phyloP scores from a whole-genome alignment of 108 stramenopile genomes.

The Cyclotella kingstonii region DNA sequence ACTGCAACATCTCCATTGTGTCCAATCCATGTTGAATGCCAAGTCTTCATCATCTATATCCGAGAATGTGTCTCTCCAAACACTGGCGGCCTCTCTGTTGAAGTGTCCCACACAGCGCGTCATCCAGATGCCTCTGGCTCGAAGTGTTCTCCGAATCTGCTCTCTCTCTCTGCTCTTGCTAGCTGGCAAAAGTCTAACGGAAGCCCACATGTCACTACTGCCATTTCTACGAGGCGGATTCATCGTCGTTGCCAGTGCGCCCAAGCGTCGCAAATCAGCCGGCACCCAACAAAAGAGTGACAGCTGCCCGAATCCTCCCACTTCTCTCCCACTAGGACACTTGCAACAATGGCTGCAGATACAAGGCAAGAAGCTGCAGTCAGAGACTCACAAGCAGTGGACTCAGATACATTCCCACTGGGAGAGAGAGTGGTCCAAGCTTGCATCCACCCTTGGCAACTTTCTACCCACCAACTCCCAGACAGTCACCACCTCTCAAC shows the following conservation, averaged over 20 bases:
- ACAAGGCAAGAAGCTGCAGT: conserved; percentile 22
- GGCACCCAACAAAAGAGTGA: neutral
- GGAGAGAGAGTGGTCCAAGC: conserved; percentile 20
- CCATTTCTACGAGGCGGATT: conserved; percentile 20
- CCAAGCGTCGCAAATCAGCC: conserved; percentile 4
- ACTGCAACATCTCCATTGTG: too few species aligned
- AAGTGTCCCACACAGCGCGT: too few species aligned
- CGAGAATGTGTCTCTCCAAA: too few species aligned
- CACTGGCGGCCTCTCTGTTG: too few species aligned
- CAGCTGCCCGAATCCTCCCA: conserved; percentile 3
- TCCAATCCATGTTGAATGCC: too few species aligned
- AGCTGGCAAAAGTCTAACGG: conserved; percentile 18
- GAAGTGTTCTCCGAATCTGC: too few species aligned
- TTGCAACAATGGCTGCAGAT: conserved; percentile 12
- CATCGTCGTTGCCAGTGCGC: neutral
- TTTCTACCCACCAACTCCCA: neutral
- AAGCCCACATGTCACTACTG: conserved; percentile 22
- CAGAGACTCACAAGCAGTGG: conserved; percentile 22
- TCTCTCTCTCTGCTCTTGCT: too few species aligned
- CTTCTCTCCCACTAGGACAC: neutral
- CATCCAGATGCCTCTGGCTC: too few species aligned
- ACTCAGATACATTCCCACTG: conserved; percentile 17
- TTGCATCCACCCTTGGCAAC: conserved; percentile 8
- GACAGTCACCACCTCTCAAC: neutral
- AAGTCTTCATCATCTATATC: too few species aligned